Evolutionary conservation across 2,329 filamentous ascomycete species (phyloP), one percentile per base, ranked within the genome.

Genomic region (Rutstroemia sydowiana): DNA sequence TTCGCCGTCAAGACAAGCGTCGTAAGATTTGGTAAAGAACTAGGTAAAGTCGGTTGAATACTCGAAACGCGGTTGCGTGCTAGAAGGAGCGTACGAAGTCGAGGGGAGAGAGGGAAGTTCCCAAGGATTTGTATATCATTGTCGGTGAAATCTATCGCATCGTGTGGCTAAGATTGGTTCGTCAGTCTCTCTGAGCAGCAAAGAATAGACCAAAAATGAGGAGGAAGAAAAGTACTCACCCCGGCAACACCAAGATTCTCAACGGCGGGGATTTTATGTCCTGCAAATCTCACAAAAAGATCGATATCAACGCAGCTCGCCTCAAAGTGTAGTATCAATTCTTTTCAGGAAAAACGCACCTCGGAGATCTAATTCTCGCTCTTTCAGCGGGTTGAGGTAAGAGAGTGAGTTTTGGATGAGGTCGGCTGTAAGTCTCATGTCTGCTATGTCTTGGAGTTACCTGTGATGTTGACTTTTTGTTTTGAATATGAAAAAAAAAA

Each of bases 361-460:
- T 95, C 93, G 85, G 66, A 98, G 88, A 78, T 97, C 91, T 71
- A 98, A 83, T 81, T 98, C 93, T 72, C 93, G 89, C 80, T 98
- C 93, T 75, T 93, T 95, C 71, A 98, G 81, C 70, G 92, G 91
- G 74, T 97, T 98, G 73, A 97, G 87, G 79, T 96, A 98, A 70
- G 92, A 96, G 63, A 95, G 86, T 68, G 93, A 95, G 71, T 82
- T 84, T 72, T 89, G 82, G 74, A 98, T 95, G 66, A 97, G 84
- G 71, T 97, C 93, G 63, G 88, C 85, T 58, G 92, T 96, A 74
- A 98, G 84, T 78, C 92, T 85, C 93, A 98, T 97, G 8, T 21
- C 62, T 53, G 21, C 55, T 44, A 9, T 45, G n/a, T 32, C 16
- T 21, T 13, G 30, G 13, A 10, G 16, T 4, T 53, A 31, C 44